Evolutionary conservation across 768 basidiomycete species (phyloP).

Genomic region (Leccinum incarnatum): DNA sequence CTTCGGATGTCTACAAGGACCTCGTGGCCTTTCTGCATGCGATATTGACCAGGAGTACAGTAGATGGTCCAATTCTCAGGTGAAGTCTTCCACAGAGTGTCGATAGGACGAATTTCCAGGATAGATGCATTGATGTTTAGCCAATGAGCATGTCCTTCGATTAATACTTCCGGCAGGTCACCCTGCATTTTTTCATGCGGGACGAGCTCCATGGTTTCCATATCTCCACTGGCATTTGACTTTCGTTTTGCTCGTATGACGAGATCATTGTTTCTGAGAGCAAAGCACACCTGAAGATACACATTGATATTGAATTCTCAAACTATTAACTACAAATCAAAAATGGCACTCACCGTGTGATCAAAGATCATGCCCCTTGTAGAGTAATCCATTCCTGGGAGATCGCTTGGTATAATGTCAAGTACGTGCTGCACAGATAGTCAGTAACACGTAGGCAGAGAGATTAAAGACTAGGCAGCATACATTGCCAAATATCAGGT

Average conservation of each 20-base stretch:
- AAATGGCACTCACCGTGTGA: slow-evolving; percentile 16
- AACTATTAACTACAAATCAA: background rate
- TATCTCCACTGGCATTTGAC: too few species aligned
- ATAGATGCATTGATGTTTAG: slow-evolving; percentile 15
- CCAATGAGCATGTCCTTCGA: slow-evolving; percentile 27
- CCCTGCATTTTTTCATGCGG: slow-evolving; percentile 13
- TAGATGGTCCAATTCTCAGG: slow-evolving; percentile 22
- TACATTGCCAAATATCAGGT: slow-evolving; percentile 22
- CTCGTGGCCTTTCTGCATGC: background rate
- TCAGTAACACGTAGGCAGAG: background rate
- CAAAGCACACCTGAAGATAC: slow-evolving; percentile 22
- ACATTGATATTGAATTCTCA: background rate
- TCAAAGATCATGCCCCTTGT: slow-evolving; percentile 14
- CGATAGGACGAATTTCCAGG: slow-evolving; percentile 26
- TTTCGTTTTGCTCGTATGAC: slow-evolving; percentile 16
- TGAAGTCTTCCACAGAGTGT: slow-evolving; percentile 16
- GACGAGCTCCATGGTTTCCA: slow-evolving; percentile 22
- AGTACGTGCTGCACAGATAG: slow-evolving; percentile 15
- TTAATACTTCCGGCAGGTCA: slow-evolving; percentile 22
- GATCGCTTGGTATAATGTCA: slow-evolving; percentile 23
- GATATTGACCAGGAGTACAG: background rate
- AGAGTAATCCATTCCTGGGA: slow-evolving; percentile 26
- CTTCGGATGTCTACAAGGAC: slow-evolving; percentile 27
- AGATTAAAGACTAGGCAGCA: background rate
- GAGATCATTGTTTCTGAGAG: slow-evolving; percentile 14